Evolutionary conservation across 2,329 filamentous ascomycete species (phyloP), one percentile per base, ranked within the genome.

Genomic region (Ophiostoma tasmaniense): DNA sequence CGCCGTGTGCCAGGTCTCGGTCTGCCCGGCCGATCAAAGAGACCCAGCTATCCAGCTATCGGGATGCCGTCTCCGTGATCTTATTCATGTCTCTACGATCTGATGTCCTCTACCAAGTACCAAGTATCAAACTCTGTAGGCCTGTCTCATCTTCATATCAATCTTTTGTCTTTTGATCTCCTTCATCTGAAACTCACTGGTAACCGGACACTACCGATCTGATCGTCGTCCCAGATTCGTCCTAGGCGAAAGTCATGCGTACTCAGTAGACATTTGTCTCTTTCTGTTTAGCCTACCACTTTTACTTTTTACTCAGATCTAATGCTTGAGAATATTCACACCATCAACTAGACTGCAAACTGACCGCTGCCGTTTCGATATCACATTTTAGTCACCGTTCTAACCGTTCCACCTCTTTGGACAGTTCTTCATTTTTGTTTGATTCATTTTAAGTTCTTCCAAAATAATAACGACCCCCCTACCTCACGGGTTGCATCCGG

Each of bases 1-100:
- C 55, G 7, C 55, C 55, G 55, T 61, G 50, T 55, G 50, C 50
- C 50, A 61, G 25, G 55, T 61, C 55, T 61, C 50, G 50, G 55
- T 17, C 55, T 61, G 55, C 13, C 22, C 50, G 50, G 22, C n/a
- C 6, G 25, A 61, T 61, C 55, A 61, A 17, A 14, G 50, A 14
- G 55, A 61, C 55, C 50, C 55, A n/a, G 25, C 55, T 61, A 61
- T 14, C 50, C 55, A n/a, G 25, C 55, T 61, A 61, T 14, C n/a
- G n/a, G 50, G 50, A 55, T 28, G 55, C 55, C 25, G 25, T 33
- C 50, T 55, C 55, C 11, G 25, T 14, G 25, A 13, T 25, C 30
- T 11, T 30, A 4, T 30, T 61, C 25, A 6, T 4, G 17, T 4
- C 1, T 61, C 3, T 30, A n/a, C n/a, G n/a, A n/a, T 30, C 22